Percentiles rank a stretch among this genome's conserved stretches.
phyloP scores from a whole-genome alignment of 495 filamentous ascomycete species.

The Aspergillus campestris region DNA sequence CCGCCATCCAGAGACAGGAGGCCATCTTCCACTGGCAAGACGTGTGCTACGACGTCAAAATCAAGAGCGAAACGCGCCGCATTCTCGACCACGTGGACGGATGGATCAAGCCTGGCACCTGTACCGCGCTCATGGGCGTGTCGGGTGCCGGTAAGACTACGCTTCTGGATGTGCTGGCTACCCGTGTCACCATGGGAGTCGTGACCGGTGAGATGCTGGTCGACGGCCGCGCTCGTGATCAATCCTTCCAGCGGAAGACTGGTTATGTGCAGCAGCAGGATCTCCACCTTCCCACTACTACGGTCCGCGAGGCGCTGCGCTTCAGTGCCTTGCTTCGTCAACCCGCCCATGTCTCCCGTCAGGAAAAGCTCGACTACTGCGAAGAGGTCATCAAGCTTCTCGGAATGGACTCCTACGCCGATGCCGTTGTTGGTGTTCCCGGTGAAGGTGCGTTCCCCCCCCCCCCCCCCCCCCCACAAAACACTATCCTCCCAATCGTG shows the following conservation, averaged over 20 bases:
- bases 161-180: slow-evolving; percentile 52
- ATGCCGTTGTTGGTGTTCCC: slow-evolving; percentile 36
- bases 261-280: slow-evolving; percentile 96
- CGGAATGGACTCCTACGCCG: slow-evolving; percentile 59
- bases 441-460: slow-evolving; percentile 35
- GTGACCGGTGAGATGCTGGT: slow-evolving; percentile 48
- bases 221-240: slow-evolving; percentile 50
- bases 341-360: slow-evolving; percentile 56
- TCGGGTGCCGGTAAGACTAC: slow-evolving; percentile 64
- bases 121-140: slow-evolving; percentile 59
- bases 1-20: slow-evolving; percentile 48
- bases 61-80: slow-evolving; percentile 48
- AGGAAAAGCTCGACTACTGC: slow-evolving; percentile 82
- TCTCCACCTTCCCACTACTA: slow-evolving; percentile 77
- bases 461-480: too few relatives aligned
- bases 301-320: slow-evolving; percentile 72
- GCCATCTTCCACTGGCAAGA: slow-evolving; percentile 79
- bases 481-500: not conserved
- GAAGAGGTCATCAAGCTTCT: slow-evolving; percentile 91
- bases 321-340: slow-evolving; percentile 85
- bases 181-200: slow-evolving; percentile 44
- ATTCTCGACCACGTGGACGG: slow-evolving; percentile 58
- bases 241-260: slow-evolving; percentile 85
- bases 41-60: slow-evolving; percentile 63
- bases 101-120: slow-evolving; percentile 57